phyloP scores from a whole-genome alignment of 371 early-diverging fungal genomes.

The Vittaforma corneae region DNA sequence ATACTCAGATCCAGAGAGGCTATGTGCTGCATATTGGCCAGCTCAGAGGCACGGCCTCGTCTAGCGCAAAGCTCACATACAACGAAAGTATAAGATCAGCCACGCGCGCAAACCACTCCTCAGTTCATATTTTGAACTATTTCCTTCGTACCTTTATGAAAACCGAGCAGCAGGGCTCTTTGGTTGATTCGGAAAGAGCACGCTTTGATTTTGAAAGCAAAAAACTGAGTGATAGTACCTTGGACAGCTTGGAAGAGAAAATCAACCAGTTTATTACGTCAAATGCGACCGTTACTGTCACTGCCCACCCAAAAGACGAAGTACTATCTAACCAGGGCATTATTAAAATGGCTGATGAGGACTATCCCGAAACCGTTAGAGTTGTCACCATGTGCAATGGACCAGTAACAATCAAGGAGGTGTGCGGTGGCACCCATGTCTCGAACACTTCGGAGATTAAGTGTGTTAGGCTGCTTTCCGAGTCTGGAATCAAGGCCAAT shows the following conservation, averaged over 20 bases:
- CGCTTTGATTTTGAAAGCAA: slow-evolving; percentile 83
- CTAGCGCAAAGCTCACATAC: slow-evolving; percentile 67
- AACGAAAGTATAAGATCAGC: slow-evolving; percentile 72
- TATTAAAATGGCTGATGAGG: slow-evolving; percentile 73
- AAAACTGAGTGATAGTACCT: slow-evolving; percentile 68
- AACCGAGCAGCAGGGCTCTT: slow-evolving; percentile 79
- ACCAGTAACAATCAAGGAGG: slow-evolving; percentile 73
- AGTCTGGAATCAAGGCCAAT: slow-evolving; percentile 84
- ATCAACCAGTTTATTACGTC: slow-evolving; percentile 68
- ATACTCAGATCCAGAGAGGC: slow-evolving; percentile 82
- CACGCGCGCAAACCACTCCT: slow-evolving; percentile 87
- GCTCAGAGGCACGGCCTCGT: slow-evolving; percentile 66
- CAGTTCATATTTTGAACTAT: slow-evolving; percentile 89
- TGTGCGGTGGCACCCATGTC: slow-evolving; percentile 98
- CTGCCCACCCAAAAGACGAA: slow-evolving; percentile 75
- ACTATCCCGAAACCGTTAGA: slow-evolving; percentile 63
- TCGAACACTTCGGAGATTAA: slow-evolving; percentile 77
- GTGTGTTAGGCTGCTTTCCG: slow-evolving; percentile 74
- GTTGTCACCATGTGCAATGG: slow-evolving; percentile 68
- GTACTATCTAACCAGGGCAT: slow-evolving; percentile 87
- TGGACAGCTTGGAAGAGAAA: slow-evolving; percentile 69
- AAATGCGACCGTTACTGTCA: slow-evolving; percentile 69
- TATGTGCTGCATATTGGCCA: slow-evolving; percentile 89
- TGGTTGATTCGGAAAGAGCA: slow-evolving; percentile 85
- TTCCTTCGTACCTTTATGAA: slow-evolving; percentile 68